Percentiles rank a stretch among this genome's conserved stretches.
phyloP scores from a whole-genome alignment of 2,329 filamentous ascomycete genomes.

The Venturia carpophila region DNA sequence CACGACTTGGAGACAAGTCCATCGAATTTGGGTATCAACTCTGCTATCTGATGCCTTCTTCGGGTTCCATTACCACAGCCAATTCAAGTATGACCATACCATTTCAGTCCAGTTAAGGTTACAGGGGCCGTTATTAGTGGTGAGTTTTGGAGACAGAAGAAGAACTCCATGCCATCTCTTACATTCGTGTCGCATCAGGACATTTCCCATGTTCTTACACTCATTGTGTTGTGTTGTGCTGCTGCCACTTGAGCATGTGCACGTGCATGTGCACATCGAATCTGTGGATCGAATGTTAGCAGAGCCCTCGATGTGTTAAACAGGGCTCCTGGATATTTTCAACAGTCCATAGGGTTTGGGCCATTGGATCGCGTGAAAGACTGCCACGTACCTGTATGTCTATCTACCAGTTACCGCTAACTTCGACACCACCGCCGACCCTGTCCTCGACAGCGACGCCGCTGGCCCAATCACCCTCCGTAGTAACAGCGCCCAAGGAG shows the following conservation, averaged over 20 bases:
- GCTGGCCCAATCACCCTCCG: conserved; percentile 17
- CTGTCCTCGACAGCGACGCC: conserved; percentile 14
- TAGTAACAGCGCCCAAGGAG: conserved; percentile 19
- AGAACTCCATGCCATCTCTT: not conserved
- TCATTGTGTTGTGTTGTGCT: not conserved
- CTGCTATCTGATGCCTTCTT: not conserved
- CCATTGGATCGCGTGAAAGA: not conserved
- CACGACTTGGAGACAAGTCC: not conserved
- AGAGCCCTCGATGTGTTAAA: not conserved
- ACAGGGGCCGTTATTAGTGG: not conserved
- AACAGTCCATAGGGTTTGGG: too few relatives aligned
- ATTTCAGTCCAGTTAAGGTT: not conserved
- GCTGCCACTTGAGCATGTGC: not conserved
- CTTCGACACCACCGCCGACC: conserved; percentile 1
- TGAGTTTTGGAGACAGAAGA: not conserved
- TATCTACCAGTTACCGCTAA: not conserved
- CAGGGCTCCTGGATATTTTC: too few relatives aligned
- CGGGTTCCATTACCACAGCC: not conserved
- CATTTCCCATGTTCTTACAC: not conserved
- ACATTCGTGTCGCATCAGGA: conserved; percentile 6
- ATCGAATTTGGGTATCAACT: not conserved
- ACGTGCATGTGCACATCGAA: too few relatives aligned
- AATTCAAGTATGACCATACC: not conserved
- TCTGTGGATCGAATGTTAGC: not conserved
- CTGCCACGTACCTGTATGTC: not conserved